Evolutionary conservation across 2,329 filamentous ascomycete genomes (phyloP), one percentile per base, ranked within the genome.

Genomic region (Harringtonia aguacate): DNA sequence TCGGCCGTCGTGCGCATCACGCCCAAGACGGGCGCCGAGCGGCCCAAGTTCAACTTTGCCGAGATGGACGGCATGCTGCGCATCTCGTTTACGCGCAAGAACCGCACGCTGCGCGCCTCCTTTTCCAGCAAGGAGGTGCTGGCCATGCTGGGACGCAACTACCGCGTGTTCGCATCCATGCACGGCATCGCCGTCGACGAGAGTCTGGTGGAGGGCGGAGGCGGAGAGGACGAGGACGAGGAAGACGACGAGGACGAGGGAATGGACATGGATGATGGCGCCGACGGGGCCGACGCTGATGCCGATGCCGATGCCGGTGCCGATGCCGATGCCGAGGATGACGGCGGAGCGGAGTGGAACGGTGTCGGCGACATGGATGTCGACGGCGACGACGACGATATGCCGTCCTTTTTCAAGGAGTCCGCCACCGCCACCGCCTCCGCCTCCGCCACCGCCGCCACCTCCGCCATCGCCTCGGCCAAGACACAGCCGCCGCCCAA

Each of bases 21-120:
- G 58, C 88, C 88, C 20, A 94, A 95, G 67, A 73, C 77, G 31
- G 88, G 88, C 12, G 69, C 66, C 39, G 77, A 81, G 51, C 70
- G 87, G 31, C 90, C 90, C 43, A 82, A 87, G 53, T 89, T 97
- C 51, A 86, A 80, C 59, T 97, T 90, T 64, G 87, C 94, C 43
- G 92, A 97, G 62, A 95, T 89, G 82, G 90, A 97, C 58, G 89
- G 90, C 10, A 71, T 97, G 58, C 64, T 97, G 49, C 72, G 86
- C 41, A 79, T 94, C 34, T 79, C 81, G 48, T 95, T 95, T 53
- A 74, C 73, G 49, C 72, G 92, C 53, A 92, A 94, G 68, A 97
- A 97, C 65, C 87, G 89, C 62, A 95, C 87, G 1, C 68, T 97
- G 43, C 73, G 88, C 33, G 83, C 86, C 6, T 83, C 79, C 48